Conservation (phyloP, 495 filamentous ascomycete species). For the Haplographium delicatum region DNA sequence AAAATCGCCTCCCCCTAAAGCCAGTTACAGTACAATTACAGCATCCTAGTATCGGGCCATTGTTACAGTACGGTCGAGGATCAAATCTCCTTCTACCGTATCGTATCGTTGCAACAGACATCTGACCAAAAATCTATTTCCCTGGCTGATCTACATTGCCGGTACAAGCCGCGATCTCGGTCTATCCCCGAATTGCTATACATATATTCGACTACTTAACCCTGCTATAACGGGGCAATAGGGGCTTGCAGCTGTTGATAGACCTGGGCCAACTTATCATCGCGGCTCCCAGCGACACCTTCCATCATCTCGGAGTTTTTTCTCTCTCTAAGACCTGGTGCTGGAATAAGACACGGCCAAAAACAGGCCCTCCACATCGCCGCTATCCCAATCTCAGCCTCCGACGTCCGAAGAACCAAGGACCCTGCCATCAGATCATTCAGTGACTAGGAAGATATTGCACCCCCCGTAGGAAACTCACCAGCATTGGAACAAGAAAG, state of each 20-base stretch:
- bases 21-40: background rate
- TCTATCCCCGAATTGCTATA: background rate
- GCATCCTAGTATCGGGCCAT: background rate
- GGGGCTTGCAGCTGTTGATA: background rate
- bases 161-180: background rate
- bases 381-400: conserved; percentile 10
- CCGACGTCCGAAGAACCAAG: background rate
- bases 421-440: conserved; percentile 9
- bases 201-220: background rate
- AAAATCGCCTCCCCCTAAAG: background rate
- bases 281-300: background rate
- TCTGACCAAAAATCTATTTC: background rate
- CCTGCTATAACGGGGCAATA: background rate
- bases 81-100: conserved; percentile 2
- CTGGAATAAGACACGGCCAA: too few species aligned
- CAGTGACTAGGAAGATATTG: background rate
- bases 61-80: conserved; percentile 2
- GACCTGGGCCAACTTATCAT: background rate
- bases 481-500: too few species aligned
- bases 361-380: background rate
- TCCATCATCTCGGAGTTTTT: background rate
- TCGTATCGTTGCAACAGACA: background rate
- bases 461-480: background rate
- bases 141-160: background rate
- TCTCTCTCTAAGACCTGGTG: too few species aligned